A percentile compares a stretch with the other conserved stretches of the same genome.
Conservation (phyloP, 2,329 filamentous ascomycete genomes). For the Fusarium incarnatum region DNA sequence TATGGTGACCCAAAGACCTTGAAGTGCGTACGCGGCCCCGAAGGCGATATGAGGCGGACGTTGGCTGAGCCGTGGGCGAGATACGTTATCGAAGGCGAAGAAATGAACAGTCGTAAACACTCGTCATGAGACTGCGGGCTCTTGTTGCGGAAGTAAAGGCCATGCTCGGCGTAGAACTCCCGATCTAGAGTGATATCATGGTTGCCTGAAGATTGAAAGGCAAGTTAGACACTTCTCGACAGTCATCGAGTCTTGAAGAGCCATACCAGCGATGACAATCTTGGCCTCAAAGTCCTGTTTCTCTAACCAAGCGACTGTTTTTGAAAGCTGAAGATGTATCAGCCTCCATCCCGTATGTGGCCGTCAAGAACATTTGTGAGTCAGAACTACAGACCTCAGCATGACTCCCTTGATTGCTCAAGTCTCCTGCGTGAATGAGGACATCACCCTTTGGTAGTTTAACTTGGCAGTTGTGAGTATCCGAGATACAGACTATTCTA, state of each 20-base stretch:
- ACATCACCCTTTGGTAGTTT: slow-evolving; percentile 79
- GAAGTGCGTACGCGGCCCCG: slow-evolving; percentile 69
- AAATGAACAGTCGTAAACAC: slow-evolving; percentile 66
- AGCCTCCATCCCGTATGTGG: slow-evolving; percentile 2
- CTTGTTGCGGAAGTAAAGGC: slow-evolving; percentile 67
- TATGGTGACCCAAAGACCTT: slow-evolving; percentile 78
- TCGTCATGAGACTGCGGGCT: slow-evolving; percentile 62
- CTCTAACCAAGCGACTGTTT: slow-evolving; percentile 74
- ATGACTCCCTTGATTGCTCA: slow-evolving; percentile 77
- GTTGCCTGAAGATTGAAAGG: slow-evolving; percentile 66
- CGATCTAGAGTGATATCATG: slow-evolving; percentile 79
- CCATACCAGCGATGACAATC: slow-evolving; percentile 74
- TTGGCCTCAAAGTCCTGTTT: slow-evolving; percentile 75
- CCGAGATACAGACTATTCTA: slow-evolving; percentile 79
- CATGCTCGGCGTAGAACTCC: slow-evolving; percentile 68
- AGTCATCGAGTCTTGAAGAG: neutral
- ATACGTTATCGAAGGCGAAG: slow-evolving; percentile 70
- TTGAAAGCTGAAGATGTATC: slow-evolving; percentile 60
- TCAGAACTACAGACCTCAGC: slow-evolving; percentile 57
- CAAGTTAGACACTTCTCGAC: slow-evolving; percentile 15
- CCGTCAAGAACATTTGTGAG: neutral
- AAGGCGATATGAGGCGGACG: slow-evolving; percentile 64
- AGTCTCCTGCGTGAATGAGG: slow-evolving; percentile 79
- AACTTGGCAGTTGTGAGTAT: slow-evolving; percentile 76
- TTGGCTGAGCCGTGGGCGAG: slow-evolving; percentile 68